Percentiles rank a stretch among this genome's conserved stretches.
Conservation (phyloP, 495 filamentous ascomycete species). For the Tirmania nivea region DNA sequence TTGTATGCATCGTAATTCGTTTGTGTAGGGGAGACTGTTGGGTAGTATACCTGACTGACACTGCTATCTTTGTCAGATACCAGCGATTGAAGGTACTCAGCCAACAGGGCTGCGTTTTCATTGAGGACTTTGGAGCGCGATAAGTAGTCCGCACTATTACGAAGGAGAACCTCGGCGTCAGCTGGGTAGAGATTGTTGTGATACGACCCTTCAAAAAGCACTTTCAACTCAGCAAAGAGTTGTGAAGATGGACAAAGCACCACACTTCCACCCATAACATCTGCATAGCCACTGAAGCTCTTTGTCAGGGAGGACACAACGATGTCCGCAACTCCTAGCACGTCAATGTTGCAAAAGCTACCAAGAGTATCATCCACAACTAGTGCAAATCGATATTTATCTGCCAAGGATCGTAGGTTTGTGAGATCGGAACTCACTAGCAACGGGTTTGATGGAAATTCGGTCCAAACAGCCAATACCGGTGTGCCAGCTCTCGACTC, state of each 20-base stretch:
- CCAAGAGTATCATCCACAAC: slow-evolving; percentile 92
- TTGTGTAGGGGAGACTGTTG: too few species aligned
- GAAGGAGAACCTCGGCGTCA: slow-evolving; percentile 81
- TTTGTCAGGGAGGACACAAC: slow-evolving; percentile 93
- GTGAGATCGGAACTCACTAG: slow-evolving; percentile 62
- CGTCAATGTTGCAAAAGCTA: slow-evolving; percentile 86
- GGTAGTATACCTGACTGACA: too few species aligned
- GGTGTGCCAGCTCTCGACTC: slow-evolving; percentile 49
- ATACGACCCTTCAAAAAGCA: slow-evolving; percentile 36
- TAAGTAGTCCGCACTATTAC: too few species aligned
- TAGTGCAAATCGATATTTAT: slow-evolving; percentile 69
- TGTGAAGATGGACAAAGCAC: slow-evolving; percentile 62
- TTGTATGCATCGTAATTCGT: too few species aligned
- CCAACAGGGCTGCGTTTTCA: slow-evolving; percentile 24
- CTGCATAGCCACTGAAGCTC: slow-evolving; percentile 88
- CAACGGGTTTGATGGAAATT: slow-evolving; percentile 84
- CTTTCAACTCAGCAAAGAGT: slow-evolving; percentile 48
- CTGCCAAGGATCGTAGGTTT: slow-evolving; percentile 57
- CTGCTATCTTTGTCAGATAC: too few species aligned
- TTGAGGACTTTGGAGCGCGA: slow-evolving; percentile 23
- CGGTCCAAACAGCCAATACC: slow-evolving; percentile 73
- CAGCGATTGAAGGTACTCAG: slow-evolving; percentile 18
- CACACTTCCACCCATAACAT: slow-evolving; percentile 87
- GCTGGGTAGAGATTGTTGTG: slow-evolving; percentile 86
- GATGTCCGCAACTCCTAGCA: slow-evolving; percentile 69